These are phyloP conservation scores for Apiotrichum gamsii DNA, from an alignment of 1,284 basidiomycete genomes.

Conservation along the genomic window DNA sequence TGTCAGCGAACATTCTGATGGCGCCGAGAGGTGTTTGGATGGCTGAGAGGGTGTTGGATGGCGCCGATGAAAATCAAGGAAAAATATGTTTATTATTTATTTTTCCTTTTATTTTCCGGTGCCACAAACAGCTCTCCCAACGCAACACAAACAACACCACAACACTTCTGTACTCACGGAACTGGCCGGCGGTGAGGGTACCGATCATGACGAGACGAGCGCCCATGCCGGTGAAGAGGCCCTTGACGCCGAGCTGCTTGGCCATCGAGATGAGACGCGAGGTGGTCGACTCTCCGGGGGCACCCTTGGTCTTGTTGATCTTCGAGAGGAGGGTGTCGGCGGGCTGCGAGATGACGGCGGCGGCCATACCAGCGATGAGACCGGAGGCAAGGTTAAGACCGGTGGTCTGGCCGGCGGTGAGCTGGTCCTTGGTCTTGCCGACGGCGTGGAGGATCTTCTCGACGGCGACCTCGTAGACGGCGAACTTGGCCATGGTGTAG, in stretches of 20 bases:
- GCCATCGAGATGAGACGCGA: constrained; percentile 51
- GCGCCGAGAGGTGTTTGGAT: no score
- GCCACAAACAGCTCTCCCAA: no score
- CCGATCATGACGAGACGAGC: constrained; percentile 51
- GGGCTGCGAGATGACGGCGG: constrained; percentile 57
- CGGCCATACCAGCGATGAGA: constrained; percentile 55
- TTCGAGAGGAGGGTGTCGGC: constrained; percentile 54
- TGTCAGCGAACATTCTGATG: no score
- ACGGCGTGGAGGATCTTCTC: constrained; percentile 50
- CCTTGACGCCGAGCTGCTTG: constrained; percentile 50
- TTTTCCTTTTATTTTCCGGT: no score
- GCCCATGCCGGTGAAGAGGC: constrained; percentile 53
- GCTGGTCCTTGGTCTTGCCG: constrained; percentile 51
- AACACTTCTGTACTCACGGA: constrained; percentile 47
- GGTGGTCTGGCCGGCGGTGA: constrained; percentile 45
- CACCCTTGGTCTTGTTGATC: constrained; percentile 58
- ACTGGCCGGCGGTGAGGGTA: constrained; percentile 54
- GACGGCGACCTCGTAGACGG: constrained; percentile 49
- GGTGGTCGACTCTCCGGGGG: constrained; percentile 51
- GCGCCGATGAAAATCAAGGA: no score
- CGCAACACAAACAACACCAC: no score
- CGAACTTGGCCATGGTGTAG: constrained; percentile 55
- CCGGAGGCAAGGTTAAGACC: constrained; percentile 49
- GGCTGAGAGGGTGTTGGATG: no score
- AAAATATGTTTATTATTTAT: no score